Base-by-base conservation (phyloP, 805 yeast genomes). In the Candida quercuum region DNA sequence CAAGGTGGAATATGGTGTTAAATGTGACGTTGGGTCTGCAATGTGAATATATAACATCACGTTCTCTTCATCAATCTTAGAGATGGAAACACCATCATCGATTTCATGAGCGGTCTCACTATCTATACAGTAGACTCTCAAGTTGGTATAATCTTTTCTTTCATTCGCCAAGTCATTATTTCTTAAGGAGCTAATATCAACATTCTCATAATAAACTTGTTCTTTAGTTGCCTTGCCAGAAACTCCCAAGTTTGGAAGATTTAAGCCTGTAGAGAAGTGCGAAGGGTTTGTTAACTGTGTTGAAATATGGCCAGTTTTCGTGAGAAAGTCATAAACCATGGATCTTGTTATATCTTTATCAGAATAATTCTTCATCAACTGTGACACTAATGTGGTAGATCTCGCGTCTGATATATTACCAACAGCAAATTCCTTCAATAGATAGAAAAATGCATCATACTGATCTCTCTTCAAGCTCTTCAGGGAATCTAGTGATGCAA, bases 41-140 rank as follows among this genome's bases (percentile, higher is more conserved):
- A 91, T 76, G 56, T 84, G 95, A 2, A 87, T 69, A 22, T 81
- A 72, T 5, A 89, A 47, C 9, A 65, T 61, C 47, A 63, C 74
- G 3, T 58, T 54, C 1, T 56, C 46, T 1, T 51, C 48, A 4
- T 46, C 44, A 3, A 53, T 36, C 4, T 42, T 45, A 31, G 64
- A 64, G 15, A 91, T 64, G 1, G 96, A 76, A 20, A 91, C 69
- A 33, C 97, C 99, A 60, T 91, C 99, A 59, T 91, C 99, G 41
- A 93, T 83, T 58, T 93, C 98, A 47, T 82, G 81, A 0, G 98
- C 95, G 29, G 69, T 70, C 4, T 66, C 74, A 3, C 81, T 70
- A 60, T 93, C 99, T 41, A 91, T 86, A 60, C 97, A 88, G 56
- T 78, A 91, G 2, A 88, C 78, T 0, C 74, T 71, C 11, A 71